Conservation (phyloP, 768 basidiomycete species). For the Mycena kentingensis region DNA sequence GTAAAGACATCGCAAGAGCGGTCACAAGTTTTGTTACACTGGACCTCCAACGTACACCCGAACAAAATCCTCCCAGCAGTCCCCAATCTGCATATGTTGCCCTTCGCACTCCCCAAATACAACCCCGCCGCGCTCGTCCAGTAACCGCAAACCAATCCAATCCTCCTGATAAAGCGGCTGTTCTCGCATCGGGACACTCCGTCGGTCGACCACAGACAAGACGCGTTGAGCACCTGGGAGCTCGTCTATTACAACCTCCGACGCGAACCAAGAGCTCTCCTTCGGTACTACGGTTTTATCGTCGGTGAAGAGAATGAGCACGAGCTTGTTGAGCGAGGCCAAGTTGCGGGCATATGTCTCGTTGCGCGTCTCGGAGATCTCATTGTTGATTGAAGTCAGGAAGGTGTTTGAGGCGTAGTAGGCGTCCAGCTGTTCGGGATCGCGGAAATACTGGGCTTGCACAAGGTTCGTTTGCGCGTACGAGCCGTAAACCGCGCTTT, state of each 20-base stretch:
- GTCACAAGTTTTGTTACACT: neutral
- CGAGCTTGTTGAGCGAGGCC: conserved; percentile 60
- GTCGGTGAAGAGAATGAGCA: conserved; percentile 72
- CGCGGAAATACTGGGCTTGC: conserved; percentile 87
- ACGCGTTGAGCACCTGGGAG: conserved; percentile 5
- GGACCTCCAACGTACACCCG: neutral
- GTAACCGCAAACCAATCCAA: conserved; percentile 74
- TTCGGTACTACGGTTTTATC: conserved; percentile 85
- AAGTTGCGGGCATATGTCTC: conserved; percentile 62
- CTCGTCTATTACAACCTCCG: conserved; percentile 51
- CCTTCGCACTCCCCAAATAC: conserved; percentile 67
- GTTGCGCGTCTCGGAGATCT: conserved; percentile 56
- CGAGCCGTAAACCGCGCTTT: conserved; percentile 63
- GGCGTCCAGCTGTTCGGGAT: conserved; percentile 56
- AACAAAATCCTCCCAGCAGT: conserved; percentile 64
- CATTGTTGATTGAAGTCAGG: conserved; percentile 81
- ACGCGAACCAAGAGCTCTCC: conserved; percentile 86
- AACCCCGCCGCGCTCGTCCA: conserved; percentile 69
- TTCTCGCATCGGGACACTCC: conserved; percentile 66
- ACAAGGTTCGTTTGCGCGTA: conserved; percentile 70
- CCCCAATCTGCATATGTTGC: conserved; percentile 71
- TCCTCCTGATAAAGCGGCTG: conserved; percentile 78
- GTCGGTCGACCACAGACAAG: conserved; percentile 12
- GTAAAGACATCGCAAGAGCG: conserved; percentile 31
- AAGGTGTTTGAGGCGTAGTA: conserved; percentile 69